Evolutionary conservation across 2,329 filamentous ascomycete species (phyloP), one percentile per base, ranked within the genome.

Genomic region (Apiospora koreana): DNA sequence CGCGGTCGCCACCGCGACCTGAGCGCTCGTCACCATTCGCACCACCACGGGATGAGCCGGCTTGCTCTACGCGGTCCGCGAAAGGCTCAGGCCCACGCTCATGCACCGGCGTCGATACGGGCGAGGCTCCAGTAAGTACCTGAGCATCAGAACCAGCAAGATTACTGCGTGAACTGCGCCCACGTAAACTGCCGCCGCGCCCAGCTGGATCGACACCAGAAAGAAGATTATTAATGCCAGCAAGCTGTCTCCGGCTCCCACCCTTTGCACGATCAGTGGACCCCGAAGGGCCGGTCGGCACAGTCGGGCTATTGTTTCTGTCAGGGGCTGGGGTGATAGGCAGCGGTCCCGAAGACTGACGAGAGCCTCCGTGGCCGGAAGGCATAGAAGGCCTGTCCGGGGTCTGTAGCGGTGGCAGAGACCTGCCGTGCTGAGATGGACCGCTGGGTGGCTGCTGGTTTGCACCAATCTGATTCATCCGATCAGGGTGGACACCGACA

Each of bases 151-250:
- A 89, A 23, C 84, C 84, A 23, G 82, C 85, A 45, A 89, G 76
- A 70, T 82, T 84, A 68, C 80, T 81, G 18, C 83, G 81, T 72
- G 75, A 81, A 80, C 73, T 78, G 77, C 72, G 81, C 72, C 70
- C 81, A 75, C 81, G 79, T 45, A 79, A 73, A 48, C 74, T 79
- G 12, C 79, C 80, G 62, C 80, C 82, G 41, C 79, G 81, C 31
- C 76, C 79, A 77, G 81, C 81, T 76, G 83, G 73, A 74, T 86
- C 76, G 0, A 84, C 83, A 77, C 87, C 85, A 73, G 87, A 85
- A 4, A 90, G 82, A 67, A 85, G 88, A 72, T 80, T 89, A 74
- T 90, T 89, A 71, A 92, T 91, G 64, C 87, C 86, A 16, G 86
- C 85, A 41, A 91, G 81, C 74, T 91, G 87, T 70, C 88, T 83